phyloP scores from a whole-genome alignment of 2,329 filamentous ascomycete species.

The Penicillium sp. region DNA sequence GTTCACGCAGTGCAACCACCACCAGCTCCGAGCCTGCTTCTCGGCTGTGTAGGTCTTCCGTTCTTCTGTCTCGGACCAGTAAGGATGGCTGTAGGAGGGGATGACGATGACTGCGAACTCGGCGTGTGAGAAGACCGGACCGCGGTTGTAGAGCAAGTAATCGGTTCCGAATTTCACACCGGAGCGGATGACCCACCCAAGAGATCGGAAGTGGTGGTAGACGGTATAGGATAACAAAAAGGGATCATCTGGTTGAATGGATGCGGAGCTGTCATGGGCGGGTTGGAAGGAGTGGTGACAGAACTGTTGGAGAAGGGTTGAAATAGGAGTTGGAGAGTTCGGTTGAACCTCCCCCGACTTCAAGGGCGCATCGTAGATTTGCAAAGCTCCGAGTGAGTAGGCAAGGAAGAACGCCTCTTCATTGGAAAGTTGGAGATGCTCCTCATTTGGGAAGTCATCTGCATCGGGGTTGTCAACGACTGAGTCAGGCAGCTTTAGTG shows the following conservation, averaged over 20 bases:
- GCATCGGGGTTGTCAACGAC: slow-evolving; percentile 14
- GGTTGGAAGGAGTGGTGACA: slow-evolving; percentile 70
- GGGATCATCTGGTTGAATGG: slow-evolving; percentile 69
- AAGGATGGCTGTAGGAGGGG: slow-evolving; percentile 72
- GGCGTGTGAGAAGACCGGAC: slow-evolving; percentile 90
- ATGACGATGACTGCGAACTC: slow-evolving; percentile 86
- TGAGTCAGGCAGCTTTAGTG: slow-evolving; percentile 14
- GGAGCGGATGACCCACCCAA: slow-evolving; percentile 90
- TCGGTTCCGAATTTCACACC: slow-evolving; percentile 95
- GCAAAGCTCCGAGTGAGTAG: slow-evolving; percentile 74
- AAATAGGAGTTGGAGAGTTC: slow-evolving; percentile 49
- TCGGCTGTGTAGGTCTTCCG: slow-evolving; percentile 53
- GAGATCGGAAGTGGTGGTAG: slow-evolving; percentile 93
- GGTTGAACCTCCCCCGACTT: slow-evolving; percentile 14
- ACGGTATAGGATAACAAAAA: slow-evolving; percentile 86
- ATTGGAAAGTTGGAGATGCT: slow-evolving; percentile 86
- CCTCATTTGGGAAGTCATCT: slow-evolving; percentile 53
- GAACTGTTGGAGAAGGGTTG: slow-evolving; percentile 65
- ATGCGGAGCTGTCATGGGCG: slow-evolving; percentile 44
- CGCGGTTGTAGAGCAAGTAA: slow-evolving; percentile 89
- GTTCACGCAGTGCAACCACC: slow-evolving; percentile 76
- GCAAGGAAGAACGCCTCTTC: slow-evolving; percentile 90
- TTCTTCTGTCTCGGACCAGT: slow-evolving; percentile 61
- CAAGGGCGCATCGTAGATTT: slow-evolving; percentile 49
- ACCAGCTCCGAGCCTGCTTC: slow-evolving; percentile 47